Evolutionary conservation across 2,329 filamentous ascomycete species (phyloP).

Genomic region (Talaromyces sp.): DNA sequence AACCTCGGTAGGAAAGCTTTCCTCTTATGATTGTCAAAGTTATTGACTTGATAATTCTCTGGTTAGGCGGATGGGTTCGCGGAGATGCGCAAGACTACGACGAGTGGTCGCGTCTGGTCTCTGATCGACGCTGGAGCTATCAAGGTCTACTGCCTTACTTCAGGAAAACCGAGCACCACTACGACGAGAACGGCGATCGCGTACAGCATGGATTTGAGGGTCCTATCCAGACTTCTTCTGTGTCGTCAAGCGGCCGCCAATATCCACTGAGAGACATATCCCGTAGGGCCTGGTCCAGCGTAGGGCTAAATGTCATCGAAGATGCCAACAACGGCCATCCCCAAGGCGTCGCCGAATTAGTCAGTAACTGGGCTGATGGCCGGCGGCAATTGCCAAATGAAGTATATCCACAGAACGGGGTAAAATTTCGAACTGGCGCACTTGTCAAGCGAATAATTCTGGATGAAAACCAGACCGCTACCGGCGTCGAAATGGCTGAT

Average conservation of each 20-base stretch:
- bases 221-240: not conserved
- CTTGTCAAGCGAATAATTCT: not conserved
- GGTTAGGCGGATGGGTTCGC: conserved; percentile 1
- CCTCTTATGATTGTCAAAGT: not conserved
- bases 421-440: not conserved
- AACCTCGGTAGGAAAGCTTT: too few species aligned
- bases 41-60: not conserved
- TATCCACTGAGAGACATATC: not conserved
- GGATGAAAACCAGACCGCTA: not conserved
- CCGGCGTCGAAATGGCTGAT: not conserved
- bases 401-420: not conserved
- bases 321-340: not conserved
- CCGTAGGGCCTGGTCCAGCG: not conserved
- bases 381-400: not conserved
- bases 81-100: conserved; percentile 4
- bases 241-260: not conserved
- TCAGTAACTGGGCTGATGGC: not conserved
- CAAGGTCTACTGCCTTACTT: conserved; percentile 3
- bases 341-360: not conserved
- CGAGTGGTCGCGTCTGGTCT: not conserved
- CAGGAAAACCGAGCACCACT: not conserved
- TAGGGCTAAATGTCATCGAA: not conserved
- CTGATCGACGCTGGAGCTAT: conserved; percentile 2
- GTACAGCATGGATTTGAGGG: not conserved
- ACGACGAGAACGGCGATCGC: not conserved